Conservation (phyloP, 495 filamentous ascomycete genomes). For the Venustampulla echinocandica region DNA sequence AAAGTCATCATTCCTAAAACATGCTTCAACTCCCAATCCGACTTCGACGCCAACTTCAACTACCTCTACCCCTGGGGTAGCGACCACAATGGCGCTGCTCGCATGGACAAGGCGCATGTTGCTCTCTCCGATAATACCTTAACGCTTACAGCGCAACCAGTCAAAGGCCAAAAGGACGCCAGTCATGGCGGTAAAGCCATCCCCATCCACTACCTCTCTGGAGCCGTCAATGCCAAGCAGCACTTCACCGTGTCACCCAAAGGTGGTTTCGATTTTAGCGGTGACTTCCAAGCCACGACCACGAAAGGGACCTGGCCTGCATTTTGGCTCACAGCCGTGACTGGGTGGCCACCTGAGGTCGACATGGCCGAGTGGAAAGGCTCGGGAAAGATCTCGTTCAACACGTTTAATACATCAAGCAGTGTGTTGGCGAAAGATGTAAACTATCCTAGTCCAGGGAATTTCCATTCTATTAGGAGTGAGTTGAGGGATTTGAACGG, state of each 20-base stretch:
- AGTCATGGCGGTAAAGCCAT: slow-evolving; percentile 38
- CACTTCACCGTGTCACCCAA: slow-evolving; percentile 37
- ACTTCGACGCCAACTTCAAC: slow-evolving; percentile 43
- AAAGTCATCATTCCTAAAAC: slow-evolving; percentile 44
- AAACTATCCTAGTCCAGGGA: slow-evolving; percentile 35
- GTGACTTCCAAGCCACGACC: slow-evolving; percentile 43
- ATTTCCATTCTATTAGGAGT: slow-evolving; percentile 42
- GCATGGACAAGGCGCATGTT: slow-evolving; percentile 40
- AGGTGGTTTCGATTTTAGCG: slow-evolving; percentile 43
- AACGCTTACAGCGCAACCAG: slow-evolving; percentile 38
- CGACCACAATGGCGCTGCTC: slow-evolving; percentile 48
- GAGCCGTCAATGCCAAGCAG: slow-evolving; percentile 40
- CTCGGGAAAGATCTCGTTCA: slow-evolving; percentile 50
- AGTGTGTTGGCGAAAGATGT: slow-evolving; percentile 39
- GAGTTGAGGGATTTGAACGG: slow-evolving; percentile 47
- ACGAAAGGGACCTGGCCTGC: slow-evolving; percentile 50
- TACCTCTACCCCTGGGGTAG: slow-evolving; percentile 42
- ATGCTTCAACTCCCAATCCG: slow-evolving; percentile 41
- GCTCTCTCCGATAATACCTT: slow-evolving; percentile 28
- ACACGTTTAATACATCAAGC: slow-evolving; percentile 50
- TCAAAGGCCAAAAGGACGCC: slow-evolving; percentile 34
- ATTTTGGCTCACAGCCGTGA: slow-evolving; percentile 49
- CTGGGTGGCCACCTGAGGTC: slow-evolving; percentile 56
- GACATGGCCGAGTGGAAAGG: slow-evolving; percentile 58
- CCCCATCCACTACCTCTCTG: slow-evolving; percentile 45